Conservation (phyloP, 192 early-diverging fungal species). For the Obelidium mucronatum region DNA sequence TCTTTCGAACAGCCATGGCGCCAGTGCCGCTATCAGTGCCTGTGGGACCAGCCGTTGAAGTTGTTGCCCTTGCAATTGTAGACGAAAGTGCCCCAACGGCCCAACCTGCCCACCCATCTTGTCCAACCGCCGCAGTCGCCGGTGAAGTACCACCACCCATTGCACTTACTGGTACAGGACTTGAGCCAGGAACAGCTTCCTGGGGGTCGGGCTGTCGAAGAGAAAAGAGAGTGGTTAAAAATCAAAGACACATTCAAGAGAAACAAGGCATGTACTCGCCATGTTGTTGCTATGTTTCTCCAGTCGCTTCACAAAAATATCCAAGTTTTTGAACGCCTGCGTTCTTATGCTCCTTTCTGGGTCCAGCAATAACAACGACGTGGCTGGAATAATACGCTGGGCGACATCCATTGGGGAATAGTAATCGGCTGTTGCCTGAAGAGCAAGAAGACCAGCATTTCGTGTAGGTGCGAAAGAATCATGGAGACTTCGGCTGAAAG, state of each 20-base stretch:
- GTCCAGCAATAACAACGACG: slow-evolving; percentile 74
- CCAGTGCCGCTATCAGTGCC: neutral
- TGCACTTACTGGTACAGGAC: slow-evolving; percentile 38
- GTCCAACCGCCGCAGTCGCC: slow-evolving; percentile 14
- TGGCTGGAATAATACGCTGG: slow-evolving; percentile 74
- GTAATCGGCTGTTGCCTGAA: slow-evolving; percentile 70
- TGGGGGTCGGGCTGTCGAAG: slow-evolving; percentile 1
- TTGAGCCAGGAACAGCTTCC: neutral
- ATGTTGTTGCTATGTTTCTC: slow-evolving; percentile 74
- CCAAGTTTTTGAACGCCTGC: slow-evolving; percentile 64
- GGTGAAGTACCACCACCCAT: slow-evolving; percentile 19
- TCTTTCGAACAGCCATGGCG: neutral
- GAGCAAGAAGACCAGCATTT: slow-evolving; percentile 81
- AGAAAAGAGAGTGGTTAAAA: neutral
- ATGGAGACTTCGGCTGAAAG: slow-evolving; percentile 79
- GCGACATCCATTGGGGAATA: slow-evolving; percentile 78
- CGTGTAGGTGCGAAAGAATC: slow-evolving; percentile 91
- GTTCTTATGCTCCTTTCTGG: slow-evolving; percentile 68
- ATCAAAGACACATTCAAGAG: slow-evolving; percentile 5
- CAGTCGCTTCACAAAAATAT: slow-evolving; percentile 70
- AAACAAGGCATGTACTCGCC: too few relatives aligned
- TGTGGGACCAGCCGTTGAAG: neutral
- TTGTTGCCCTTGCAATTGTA: slow-evolving; percentile 30
- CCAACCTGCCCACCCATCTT: slow-evolving; percentile 87
- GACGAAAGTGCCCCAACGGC: slow-evolving; percentile 71